phyloP scores from a whole-genome alignment of 2,329 filamentous ascomycete genomes.

The Clarireedia hainanense region DNA sequence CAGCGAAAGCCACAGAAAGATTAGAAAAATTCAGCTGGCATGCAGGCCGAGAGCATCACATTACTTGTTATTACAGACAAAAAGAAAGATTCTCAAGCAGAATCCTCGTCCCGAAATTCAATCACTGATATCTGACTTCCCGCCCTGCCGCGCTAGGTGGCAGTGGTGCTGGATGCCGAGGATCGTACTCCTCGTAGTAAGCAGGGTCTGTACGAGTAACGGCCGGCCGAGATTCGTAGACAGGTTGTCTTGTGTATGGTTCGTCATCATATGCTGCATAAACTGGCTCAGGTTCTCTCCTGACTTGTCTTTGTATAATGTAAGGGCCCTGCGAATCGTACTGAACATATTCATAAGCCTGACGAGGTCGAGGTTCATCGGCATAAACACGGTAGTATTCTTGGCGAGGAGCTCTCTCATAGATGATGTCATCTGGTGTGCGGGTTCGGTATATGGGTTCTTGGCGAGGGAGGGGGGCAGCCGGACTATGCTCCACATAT shows the following conservation, averaged over 20 bases:
- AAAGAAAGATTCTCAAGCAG: background rate
- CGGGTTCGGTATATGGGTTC: conserved; percentile 28
- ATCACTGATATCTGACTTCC: conserved; percentile 23
- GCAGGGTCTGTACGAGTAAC: conserved; percentile 19
- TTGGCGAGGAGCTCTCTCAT: conserved; percentile 26
- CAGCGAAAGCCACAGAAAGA: background rate
- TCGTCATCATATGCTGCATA: conserved; percentile 26
- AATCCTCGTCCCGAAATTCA: background rate
- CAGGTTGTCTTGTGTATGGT: conserved; percentile 20
- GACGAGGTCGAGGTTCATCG: conserved; percentile 26
- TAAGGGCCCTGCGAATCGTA: conserved; percentile 40
- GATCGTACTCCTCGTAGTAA: conserved; percentile 38
- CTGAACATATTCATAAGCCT: conserved; percentile 37
- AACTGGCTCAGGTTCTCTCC: conserved; percentile 28
- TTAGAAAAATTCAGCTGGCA: background rate
- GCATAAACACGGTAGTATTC: conserved; percentile 31
- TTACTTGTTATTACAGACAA: background rate
- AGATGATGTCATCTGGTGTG: conserved; percentile 25
- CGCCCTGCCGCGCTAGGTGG: conserved; percentile 16
- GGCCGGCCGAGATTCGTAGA: conserved; percentile 23
- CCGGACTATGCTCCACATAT: conserved; percentile 30
- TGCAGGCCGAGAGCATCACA: background rate
- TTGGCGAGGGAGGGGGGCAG: conserved; percentile 17
- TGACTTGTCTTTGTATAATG: conserved; percentile 37
- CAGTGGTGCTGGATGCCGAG: conserved; percentile 32